phyloP scores from a whole-genome alignment of 139 green algal species.

The Picochlorum sp. region DNA sequence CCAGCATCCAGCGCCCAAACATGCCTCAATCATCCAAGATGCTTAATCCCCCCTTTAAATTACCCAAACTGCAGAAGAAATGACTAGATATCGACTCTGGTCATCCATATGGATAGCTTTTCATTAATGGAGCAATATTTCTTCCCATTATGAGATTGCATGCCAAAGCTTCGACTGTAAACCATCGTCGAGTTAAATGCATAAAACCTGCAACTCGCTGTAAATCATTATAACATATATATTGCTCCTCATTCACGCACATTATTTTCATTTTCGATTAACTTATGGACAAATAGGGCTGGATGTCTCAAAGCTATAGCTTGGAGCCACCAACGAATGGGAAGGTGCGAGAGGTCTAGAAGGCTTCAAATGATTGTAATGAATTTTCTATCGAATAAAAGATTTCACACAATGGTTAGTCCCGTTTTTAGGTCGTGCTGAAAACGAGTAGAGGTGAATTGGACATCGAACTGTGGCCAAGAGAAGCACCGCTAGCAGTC shows the following conservation, averaged over 20 bases:
- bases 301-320: conserved; percentile 76
- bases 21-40: no score
- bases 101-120: no score
- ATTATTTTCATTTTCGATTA: background rate
- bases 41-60: no score
- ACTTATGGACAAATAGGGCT: background rate
- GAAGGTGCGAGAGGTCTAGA: conserved; percentile 55
- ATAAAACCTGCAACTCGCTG: no score
- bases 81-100: no score
- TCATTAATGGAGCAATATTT: no score
- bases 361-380: conserved; percentile 9
- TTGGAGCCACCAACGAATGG: conserved; percentile 87
- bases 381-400: background rate
- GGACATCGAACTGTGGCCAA: conserved; percentile 94
- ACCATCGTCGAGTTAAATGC: no score
- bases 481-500: conserved; percentile 81
- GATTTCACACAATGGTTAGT: background rate
- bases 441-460: conserved; percentile 80
- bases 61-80: no score
- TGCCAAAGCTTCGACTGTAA: no score
- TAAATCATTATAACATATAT: no score
- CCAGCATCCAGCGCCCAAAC: background rate
- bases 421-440: conserved; percentile 69
- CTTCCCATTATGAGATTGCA: no score
- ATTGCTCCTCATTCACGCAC: no score